phyloP scores from a whole-genome alignment of 1,139 yeast genomes.

The Zygoascus sp. region DNA sequence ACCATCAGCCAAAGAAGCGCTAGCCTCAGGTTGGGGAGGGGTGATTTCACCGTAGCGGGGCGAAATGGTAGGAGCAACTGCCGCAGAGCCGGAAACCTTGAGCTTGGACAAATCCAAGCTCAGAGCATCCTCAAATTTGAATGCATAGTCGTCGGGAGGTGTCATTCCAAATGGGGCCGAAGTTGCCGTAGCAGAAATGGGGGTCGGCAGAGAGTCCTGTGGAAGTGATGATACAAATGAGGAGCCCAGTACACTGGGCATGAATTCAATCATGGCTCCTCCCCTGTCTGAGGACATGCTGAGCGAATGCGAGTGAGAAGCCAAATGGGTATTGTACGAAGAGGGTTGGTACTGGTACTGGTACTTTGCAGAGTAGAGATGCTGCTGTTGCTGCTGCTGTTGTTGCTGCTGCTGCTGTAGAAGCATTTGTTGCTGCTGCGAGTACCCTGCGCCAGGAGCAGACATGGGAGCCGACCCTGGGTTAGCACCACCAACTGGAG shows the following conservation, averaged over 20 bases:
- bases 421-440: neutral
- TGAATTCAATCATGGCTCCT: neutral
- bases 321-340: neutral
- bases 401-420: neutral
- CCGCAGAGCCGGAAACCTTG: neutral
- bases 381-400: neutral
- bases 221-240: neutral
- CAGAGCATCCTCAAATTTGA: conserved; percentile 1
- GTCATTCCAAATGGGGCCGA: conserved; percentile 4
- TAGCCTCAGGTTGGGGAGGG: conserved; percentile 9
- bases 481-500: neutral
- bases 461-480: too few species aligned
- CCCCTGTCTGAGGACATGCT: conserved; percentile 9
- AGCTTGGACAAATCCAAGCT: conserved; percentile 10
- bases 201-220: conserved; percentile 6
- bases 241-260: neutral
- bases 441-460: neutral
- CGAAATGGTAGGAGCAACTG: neutral
- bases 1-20: neutral
- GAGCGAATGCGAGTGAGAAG: conserved; percentile 10
- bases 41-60: conserved; percentile 11
- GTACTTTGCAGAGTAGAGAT: neutral
- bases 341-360: neutral
- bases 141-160: conserved; percentile 9
- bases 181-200: conserved; percentile 7